phyloP scores from a whole-genome alignment of 352 stramenopile species.

The Phytophthora ramorum region DNA sequence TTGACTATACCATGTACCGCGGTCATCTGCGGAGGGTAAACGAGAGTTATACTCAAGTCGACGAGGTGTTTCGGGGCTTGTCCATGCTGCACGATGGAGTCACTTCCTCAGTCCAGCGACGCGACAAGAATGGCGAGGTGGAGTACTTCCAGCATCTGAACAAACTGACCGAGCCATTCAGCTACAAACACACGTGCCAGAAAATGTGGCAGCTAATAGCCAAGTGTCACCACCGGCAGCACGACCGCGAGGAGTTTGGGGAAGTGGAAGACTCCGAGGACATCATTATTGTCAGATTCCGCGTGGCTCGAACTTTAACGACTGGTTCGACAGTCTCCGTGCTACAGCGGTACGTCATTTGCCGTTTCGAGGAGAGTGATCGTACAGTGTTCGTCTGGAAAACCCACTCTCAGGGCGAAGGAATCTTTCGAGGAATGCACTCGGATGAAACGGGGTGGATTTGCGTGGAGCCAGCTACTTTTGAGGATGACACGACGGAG shows the following conservation, averaged over 20 bases:
- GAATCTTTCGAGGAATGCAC: constrained; percentile 10
- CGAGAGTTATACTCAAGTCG: constrained; percentile 22
- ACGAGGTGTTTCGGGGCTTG: constrained; percentile 21
- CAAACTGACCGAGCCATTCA: constrained; percentile 3
- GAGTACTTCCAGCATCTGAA: constrained; percentile 12
- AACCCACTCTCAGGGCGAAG: constrained; percentile 13
- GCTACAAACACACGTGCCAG: constrained; percentile 1
- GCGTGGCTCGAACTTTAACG: background rate
- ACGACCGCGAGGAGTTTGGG: constrained; percentile 5
- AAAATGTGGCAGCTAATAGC: background rate
- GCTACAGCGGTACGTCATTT: constrained; percentile 6
- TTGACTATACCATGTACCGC: constrained; percentile 34
- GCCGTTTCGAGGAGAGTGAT: constrained; percentile 11
- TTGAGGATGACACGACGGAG: too few relatives aligned
- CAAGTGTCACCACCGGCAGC: background rate
- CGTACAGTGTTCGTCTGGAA: constrained; percentile 16
- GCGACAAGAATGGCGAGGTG: constrained; percentile 12
- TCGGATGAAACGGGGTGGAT: constrained; percentile 10
- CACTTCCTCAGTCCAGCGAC: constrained; percentile 5
- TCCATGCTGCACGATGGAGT: constrained; percentile 8
- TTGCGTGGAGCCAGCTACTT: too few relatives aligned
- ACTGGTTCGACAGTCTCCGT: background rate
- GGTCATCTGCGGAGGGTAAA: constrained; percentile 29
- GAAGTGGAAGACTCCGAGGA: background rate
- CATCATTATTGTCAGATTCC: constrained; percentile 2